These are phyloP conservation scores for Cyberlindnera petersonii DNA, from an alignment of 805 yeast species.

Conservation along the genomic window DNA sequence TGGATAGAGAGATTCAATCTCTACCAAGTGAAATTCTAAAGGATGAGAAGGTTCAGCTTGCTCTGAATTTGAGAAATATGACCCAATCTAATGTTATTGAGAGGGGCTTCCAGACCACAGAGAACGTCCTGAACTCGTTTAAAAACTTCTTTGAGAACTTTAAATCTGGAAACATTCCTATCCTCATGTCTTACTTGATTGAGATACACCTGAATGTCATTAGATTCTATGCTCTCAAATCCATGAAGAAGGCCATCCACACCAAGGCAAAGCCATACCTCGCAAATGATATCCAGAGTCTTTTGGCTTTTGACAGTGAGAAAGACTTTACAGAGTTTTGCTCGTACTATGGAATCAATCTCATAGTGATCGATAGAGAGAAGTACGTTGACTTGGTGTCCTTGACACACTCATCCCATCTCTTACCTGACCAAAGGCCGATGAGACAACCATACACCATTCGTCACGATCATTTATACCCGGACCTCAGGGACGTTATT, in stretches of 20 bases:
- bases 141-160: conserved; percentile 58
- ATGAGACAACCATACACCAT: conserved; percentile 45
- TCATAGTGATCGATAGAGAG: conserved; percentile 31
- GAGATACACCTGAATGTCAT: conserved; percentile 81
- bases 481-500: conserved; percentile 33
- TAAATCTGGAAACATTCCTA: conserved; percentile 50
- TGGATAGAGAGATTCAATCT: conserved; percentile 69
- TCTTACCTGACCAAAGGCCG: conserved; percentile 35
- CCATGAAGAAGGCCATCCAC: conserved; percentile 65
- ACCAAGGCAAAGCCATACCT: conserved; percentile 65
- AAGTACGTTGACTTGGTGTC: conserved; percentile 40
- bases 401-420: conserved; percentile 35
- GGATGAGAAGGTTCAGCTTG: conserved; percentile 60
- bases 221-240: conserved; percentile 65
- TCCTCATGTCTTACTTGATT: conserved; percentile 64
- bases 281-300: conserved; percentile 39
- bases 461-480: conserved; percentile 38
- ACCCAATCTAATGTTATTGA: conserved; percentile 56
- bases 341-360: conserved; percentile 56
- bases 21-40: conserved; percentile 56
- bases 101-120: conserved; percentile 48
- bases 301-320: conserved; percentile 65
- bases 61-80: conserved; percentile 64
- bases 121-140: conserved; percentile 59
- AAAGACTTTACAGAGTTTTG: conserved; percentile 55